phyloP scores from a whole-genome alignment of 306 rosid species.

The Fragaria vesca region DNA sequence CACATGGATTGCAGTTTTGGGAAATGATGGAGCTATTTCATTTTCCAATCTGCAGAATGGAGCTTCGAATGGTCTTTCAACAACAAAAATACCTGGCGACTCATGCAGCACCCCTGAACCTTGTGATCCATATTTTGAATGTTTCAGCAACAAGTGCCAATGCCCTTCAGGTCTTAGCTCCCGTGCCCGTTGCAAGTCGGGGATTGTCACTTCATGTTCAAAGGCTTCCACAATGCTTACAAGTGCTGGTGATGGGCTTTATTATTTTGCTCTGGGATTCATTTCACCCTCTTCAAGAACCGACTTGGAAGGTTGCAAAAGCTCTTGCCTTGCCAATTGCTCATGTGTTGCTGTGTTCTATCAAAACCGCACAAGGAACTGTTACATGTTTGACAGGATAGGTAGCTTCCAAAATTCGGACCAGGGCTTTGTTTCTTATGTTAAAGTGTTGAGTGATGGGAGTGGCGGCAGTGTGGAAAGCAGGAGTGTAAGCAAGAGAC shows the following conservation, averaged over 20 bases:
- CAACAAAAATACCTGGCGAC: constrained; percentile 52
- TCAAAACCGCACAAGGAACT: constrained; percentile 61
- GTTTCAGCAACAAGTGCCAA: constrained; percentile 49
- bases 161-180: constrained; percentile 75
- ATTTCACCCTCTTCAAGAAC: constrained; percentile 57
- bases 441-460: constrained; percentile 49
- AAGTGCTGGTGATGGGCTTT: constrained; percentile 50
- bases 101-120: constrained; percentile 67
- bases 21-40: constrained; percentile 62
- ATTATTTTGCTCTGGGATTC: constrained; percentile 65
- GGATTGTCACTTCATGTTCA: constrained; percentile 57
- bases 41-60: constrained; percentile 50
- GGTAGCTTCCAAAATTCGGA: constrained; percentile 65
- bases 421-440: constrained; percentile 52
- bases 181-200: constrained; percentile 50
- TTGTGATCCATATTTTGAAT: constrained; percentile 63
- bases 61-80: constrained; percentile 29
- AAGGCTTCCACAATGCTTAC: constrained; percentile 33
- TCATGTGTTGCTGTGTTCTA: constrained; percentile 82
- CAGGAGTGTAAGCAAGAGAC: constrained; percentile 30
- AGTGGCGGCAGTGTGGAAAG: constrained; percentile 24
- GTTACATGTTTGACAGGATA: constrained; percentile 62
- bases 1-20: constrained; percentile 76
- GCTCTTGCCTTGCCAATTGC: constrained; percentile 62
- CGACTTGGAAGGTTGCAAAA: constrained; percentile 59